Conservation (phyloP, 495 filamentous ascomycete genomes). For the Lasiosphaeria hispida region DNA sequence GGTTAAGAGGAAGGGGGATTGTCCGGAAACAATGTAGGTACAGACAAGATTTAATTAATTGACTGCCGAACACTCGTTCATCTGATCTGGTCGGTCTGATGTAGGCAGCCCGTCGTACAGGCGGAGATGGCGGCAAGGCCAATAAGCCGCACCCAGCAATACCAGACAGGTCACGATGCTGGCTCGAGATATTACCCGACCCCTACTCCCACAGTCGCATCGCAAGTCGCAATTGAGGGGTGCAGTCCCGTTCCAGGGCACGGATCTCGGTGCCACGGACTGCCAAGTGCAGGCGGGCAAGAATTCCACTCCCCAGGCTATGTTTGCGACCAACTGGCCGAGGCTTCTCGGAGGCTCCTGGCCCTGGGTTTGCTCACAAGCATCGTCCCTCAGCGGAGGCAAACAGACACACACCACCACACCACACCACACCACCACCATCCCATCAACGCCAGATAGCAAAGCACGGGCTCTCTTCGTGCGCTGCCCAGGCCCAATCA, state of each 20-base stretch:
- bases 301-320: background rate
- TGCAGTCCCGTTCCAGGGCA: background rate
- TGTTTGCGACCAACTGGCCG: too few species aligned
- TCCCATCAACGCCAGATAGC: too few species aligned
- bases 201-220: background rate
- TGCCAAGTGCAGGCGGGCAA: background rate
- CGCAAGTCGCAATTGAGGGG: background rate
- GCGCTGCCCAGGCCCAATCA: too few species aligned
- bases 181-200: background rate
- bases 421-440: too few species aligned
- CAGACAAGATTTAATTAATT: background rate
- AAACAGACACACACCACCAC: too few species aligned
- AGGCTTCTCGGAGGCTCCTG: too few species aligned
- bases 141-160: too few species aligned
- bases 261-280: constrained; percentile 1
- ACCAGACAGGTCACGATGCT: background rate
- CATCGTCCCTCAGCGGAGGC: too few species aligned
- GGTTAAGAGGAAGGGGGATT: background rate
- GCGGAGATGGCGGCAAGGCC: too few species aligned
- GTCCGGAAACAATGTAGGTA: background rate
- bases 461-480: too few species aligned
- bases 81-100: background rate
- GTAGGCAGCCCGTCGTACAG: too few species aligned
- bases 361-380: too few species aligned
- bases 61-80: background rate